Base-by-base conservation (phyloP, 169 alveolate genomes). In the Cryptosporidium ubiquitum region DNA sequence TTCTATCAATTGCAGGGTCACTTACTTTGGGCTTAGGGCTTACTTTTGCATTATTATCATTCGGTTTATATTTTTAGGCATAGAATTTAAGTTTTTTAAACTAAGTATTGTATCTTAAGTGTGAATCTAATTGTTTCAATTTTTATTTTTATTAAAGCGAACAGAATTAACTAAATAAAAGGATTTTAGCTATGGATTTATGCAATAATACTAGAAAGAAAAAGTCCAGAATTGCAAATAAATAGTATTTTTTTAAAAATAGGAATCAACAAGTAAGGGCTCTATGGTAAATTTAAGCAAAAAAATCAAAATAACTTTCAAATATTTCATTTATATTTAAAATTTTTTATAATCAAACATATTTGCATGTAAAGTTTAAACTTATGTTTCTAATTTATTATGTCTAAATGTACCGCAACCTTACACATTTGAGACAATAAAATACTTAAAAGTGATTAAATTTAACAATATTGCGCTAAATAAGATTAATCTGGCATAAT, bases 1-100 rank as follows among this genome's bases (percentile, higher is more conserved):
- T 79, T 26, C 26, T 79, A 3, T 79, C 89, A 42, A 0, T 79
- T 40, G 75, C 75, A 26, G 89, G 89, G 35, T 79, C 89, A 6
- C 64, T 79, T 23, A 37, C 75, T 31, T 47, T 79, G 35, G 89
- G 89, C 52, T 10, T 79, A 44, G 75, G 89, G 7, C 60, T 79
- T 49, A 79, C 89, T 6, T 79, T 79, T 61, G 52, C 52, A 35
- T 26, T 79, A 33, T 40, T 79, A 61, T 79, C 89, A 29, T 79
- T 79, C n/a, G 89, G 89, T 33, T 37, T 79, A 16, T 79, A 79
- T 49, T 79, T 79, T 49, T 79, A 66, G 40, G 51, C 20, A 10
- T 66, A 16, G 14, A 23, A 26, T 64, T 64, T 64, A 16, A 14
- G 23, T n/a, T 64, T 9, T 33, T 5, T 10, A 5, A n/a, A 23